A percentile compares a stretch with the other conserved stretches of the same genome.
phyloP scores from a whole-genome alignment of 2,329 filamentous ascomycete genomes.

The Fusarium incarnatum region DNA sequence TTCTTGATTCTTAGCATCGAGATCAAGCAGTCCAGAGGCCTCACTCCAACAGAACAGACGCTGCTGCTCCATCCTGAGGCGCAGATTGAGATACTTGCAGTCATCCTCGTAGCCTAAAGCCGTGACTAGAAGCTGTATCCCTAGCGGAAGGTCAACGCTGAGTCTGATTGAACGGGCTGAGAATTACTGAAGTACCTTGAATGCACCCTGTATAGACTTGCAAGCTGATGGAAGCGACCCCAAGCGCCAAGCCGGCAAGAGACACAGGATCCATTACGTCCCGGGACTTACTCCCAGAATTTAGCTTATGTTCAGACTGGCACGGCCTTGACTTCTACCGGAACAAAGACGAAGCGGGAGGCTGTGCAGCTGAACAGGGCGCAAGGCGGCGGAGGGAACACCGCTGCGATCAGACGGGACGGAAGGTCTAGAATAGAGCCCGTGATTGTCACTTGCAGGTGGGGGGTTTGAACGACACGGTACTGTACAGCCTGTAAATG shows the following conservation, averaged over 20 bases:
- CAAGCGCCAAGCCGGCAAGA: conserved; percentile 56
- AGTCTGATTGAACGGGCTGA: neutral
- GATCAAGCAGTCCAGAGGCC: conserved; percentile 60
- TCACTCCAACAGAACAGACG: conserved; percentile 63
- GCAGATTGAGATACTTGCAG: conserved; percentile 60
- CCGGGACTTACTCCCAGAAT: neutral
- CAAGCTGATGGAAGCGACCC: conserved; percentile 59
- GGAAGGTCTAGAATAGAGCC: neutral
- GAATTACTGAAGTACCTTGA: conserved; percentile 50
- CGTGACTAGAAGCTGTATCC: conserved; percentile 62
- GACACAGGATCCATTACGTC: conserved; percentile 58
- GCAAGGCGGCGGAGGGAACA: neutral
- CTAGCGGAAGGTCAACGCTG: conserved; percentile 25
- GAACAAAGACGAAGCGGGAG: neutral
- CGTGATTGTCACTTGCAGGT: neutral
- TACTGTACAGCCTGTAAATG: neutral
- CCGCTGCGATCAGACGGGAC: neutral
- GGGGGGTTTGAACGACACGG: neutral
- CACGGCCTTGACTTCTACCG: neutral
- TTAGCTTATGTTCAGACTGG: conserved; percentile 7
- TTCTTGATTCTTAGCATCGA: conserved; percentile 55
- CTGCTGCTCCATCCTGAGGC: conserved; percentile 63
- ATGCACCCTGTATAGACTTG: conserved; percentile 61
- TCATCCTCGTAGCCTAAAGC: conserved; percentile 62
- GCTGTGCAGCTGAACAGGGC: conserved; percentile 14